Evolutionary conservation across 306 rosid species (phyloP), one percentile per base, ranked within the genome.

Genomic region (Lathyrus tuberosus): DNA sequence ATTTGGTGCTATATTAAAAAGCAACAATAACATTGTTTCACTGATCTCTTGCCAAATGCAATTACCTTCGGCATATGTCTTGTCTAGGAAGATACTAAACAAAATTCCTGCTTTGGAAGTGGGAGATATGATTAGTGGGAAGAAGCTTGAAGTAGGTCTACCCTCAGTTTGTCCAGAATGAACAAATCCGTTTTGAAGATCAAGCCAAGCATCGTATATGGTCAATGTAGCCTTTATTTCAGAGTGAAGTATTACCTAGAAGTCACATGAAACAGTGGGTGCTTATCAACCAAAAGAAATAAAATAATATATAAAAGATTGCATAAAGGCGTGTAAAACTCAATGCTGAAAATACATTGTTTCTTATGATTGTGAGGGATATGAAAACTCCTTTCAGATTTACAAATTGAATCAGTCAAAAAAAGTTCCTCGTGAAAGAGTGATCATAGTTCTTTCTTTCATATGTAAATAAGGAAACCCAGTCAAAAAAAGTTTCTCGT

Each of bases 131-230:
- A 87, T 84, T 46, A 94, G 82, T 40, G 99, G 97, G 82, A 89
- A 86, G 89, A 82, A 85, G 74, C 86, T 86, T 53, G 91, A 87
- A 44, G 78, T 79, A 54, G 97, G 95, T 80, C 88, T 80, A 67
- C 96, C 87, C 75, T 85, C 86, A 70, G 86, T 81, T 77, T 71
- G 70, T 51, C 86, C 78, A 51, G 85, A 76, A 82, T 94, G 96
- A 83, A 83, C 84, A 88, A 94, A 91, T 78, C 95, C 99, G 71
- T 91, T 91, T 91, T 88, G 99, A 78, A 94, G 99, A 80, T 91
- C 97, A 76, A 94, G 96, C 97, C 96, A 91, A 54, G 97, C 95
- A 82, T 94, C 96, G 57, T 81, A 78, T 65, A 94, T 83, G 58
- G 89, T 86, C 76, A 94, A 66, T 58, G 89, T 81, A 72, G 97